phyloP scores from a whole-genome alignment of 139 green algal genomes.

The Tetradesmus lagerheimii region DNA sequence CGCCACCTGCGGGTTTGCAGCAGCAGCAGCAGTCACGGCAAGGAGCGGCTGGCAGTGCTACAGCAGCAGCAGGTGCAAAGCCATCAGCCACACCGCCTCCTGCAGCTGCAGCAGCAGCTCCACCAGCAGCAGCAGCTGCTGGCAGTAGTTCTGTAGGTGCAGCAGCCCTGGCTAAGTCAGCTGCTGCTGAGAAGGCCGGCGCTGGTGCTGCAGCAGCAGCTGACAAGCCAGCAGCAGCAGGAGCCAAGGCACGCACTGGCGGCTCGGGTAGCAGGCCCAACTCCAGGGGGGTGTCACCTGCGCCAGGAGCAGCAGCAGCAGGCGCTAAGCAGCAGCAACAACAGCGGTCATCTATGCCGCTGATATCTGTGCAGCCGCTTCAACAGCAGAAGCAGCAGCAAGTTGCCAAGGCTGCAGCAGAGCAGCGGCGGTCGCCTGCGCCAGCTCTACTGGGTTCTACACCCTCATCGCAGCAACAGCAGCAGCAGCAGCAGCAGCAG shows the following conservation, averaged over 20 bases:
- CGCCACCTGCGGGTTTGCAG: constrained; percentile 25
- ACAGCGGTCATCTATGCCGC: constrained; percentile 7
- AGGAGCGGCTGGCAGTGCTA: not conserved
- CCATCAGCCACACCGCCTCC: not conserved
- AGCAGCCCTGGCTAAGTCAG: not conserved
- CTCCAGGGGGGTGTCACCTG: constrained; percentile 27
- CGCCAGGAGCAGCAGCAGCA: not conserved
- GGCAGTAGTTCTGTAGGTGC: not conserved
- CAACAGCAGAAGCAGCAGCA: constrained; percentile 24
- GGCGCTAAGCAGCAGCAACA: constrained; percentile 32
- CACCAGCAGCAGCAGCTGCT: not conserved
- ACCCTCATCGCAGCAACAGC: not conserved
- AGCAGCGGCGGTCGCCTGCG: constrained; percentile 21
- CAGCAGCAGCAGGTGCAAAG: constrained; percentile 1
- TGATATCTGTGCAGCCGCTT: constrained; percentile 34
- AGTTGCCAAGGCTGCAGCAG: not conserved
- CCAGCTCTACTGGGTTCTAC: constrained; percentile 15
- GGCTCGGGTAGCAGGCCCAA: not conserved
- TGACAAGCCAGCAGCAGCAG: not conserved
- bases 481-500: constrained; percentile 34
- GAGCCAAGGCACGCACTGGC: not conserved
- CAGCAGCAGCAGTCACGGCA: constrained; percentile 21
- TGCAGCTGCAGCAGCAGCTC: not conserved
- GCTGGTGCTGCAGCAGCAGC: not conserved
- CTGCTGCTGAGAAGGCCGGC: not conserved